Evolutionary conservation across 2,329 filamentous ascomycete genomes (phyloP).

Genomic region (Alternaria atra): DNA sequence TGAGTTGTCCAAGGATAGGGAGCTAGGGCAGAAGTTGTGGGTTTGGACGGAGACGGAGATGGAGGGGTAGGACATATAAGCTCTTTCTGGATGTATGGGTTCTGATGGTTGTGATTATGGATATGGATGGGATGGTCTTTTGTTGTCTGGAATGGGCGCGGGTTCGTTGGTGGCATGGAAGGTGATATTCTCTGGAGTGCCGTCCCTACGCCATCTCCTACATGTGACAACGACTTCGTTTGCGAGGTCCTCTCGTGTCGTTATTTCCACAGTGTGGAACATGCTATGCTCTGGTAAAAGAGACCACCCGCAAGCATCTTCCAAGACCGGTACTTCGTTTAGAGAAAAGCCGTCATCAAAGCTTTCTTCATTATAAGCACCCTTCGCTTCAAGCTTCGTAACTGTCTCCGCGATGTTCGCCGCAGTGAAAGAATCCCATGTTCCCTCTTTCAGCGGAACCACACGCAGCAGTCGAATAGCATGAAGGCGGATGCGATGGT

Average conservation of each 20-base stretch:
- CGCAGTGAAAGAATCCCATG: constrained; percentile 51
- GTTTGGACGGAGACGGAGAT: no score
- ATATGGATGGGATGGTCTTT: background rate
- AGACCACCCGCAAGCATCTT: background rate
- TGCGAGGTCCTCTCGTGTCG: background rate
- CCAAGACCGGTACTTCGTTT: background rate
- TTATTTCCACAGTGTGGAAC: constrained; percentile 5
- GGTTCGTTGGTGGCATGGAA: background rate
- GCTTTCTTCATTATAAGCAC: background rate
- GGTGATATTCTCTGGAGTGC: background rate
- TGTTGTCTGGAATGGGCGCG: background rate
- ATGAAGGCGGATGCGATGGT: constrained; percentile 52
- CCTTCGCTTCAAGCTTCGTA: constrained; percentile 11
- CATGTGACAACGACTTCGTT: constrained; percentile 7
- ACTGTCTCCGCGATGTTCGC: constrained; percentile 14
- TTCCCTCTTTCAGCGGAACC: constrained; percentile 50
- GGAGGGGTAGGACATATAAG: no score
- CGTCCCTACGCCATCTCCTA: constrained; percentile 1
- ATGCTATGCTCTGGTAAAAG: constrained; percentile 3
- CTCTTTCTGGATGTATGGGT: background rate
- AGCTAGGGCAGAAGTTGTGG: no score
- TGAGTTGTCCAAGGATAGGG: background rate
- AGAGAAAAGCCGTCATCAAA: background rate
- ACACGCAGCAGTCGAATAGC: constrained; percentile 48
- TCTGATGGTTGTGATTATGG: background rate